Conservation (phyloP, 768 basidiomycete species). For the Mycena rebaudengoi region DNA sequence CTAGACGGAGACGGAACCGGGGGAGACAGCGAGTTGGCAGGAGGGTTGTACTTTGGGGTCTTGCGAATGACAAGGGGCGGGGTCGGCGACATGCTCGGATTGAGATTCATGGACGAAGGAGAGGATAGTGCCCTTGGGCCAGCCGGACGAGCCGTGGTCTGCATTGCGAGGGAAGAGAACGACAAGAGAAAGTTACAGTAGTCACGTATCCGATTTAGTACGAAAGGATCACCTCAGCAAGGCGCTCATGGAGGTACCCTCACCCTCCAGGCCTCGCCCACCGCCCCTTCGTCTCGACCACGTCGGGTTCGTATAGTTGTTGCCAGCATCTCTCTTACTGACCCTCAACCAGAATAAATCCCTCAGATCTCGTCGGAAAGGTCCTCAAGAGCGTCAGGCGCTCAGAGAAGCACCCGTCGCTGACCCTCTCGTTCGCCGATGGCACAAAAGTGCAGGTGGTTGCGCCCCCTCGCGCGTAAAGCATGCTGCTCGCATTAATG, state of each 20-base stretch:
- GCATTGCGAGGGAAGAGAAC: constrained; percentile 34
- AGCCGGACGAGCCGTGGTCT: constrained; percentile 41
- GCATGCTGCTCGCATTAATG: too few relatives aligned
- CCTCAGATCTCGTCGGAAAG: constrained; percentile 53
- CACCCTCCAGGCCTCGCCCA: constrained; percentile 40
- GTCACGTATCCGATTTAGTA: too few relatives aligned
- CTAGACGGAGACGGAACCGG: constrained; percentile 30
- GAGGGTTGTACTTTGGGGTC: constrained; percentile 29
- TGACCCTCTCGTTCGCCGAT: constrained; percentile 59
- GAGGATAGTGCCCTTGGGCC: constrained; percentile 39
- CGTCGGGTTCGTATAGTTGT: constrained; percentile 34
- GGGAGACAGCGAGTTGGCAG: constrained; percentile 3
- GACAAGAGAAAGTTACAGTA: too few relatives aligned
- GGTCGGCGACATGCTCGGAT: constrained; percentile 36
- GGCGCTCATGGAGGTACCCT: background rate
- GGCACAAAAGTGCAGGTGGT: constrained; percentile 47
- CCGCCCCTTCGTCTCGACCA: constrained; percentile 43
- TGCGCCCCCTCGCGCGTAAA: too few relatives aligned
- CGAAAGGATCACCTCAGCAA: too few relatives aligned
- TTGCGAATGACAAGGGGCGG: constrained; percentile 41
- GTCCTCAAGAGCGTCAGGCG: constrained; percentile 47
- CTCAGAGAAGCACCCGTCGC: constrained; percentile 53
- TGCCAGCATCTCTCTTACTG: background rate
- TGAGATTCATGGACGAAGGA: constrained; percentile 26
- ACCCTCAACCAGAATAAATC: constrained; percentile 46